phyloP scores from a whole-genome alignment of 345 rosid genomes.

The Eucalyptus tenuipes region DNA sequence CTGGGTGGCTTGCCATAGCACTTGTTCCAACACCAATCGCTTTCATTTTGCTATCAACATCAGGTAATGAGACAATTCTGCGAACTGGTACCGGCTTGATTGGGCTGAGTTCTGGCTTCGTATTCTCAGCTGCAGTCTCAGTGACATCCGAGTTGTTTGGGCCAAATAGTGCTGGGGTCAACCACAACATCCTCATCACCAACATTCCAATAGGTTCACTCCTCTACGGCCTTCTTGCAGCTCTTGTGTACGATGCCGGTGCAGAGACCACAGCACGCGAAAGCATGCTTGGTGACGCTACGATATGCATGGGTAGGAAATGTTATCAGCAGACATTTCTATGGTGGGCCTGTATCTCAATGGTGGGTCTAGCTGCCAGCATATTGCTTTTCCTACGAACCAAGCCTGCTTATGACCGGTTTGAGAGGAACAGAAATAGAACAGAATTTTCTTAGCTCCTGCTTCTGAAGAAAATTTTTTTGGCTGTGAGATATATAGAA shows the following conservation, averaged over 20 bases:
- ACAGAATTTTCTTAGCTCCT: conserved; percentile 7
- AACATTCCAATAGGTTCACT: conserved; percentile 87
- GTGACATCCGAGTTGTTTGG: conserved; percentile 85
- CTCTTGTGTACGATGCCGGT: conserved; percentile 49
- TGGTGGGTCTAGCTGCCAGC: conserved; percentile 31
- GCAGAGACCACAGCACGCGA: conserved; percentile 9
- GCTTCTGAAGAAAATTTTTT: background rate
- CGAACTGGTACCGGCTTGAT: conserved; percentile 35
- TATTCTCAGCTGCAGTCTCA: conserved; percentile 70
- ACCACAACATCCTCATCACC: conserved; percentile 86
- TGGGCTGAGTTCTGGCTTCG: conserved; percentile 71
- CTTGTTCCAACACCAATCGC: conserved; percentile 61
- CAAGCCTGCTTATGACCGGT: conserved; percentile 28
- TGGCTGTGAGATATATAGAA: background rate
- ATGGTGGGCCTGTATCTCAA: conserved; percentile 40
- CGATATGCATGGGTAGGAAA: conserved; percentile 49
- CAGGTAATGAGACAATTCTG: conserved; percentile 29
- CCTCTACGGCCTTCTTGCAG: conserved; percentile 67
- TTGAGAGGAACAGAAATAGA: conserved; percentile 13
- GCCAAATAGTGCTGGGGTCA: conserved; percentile 59
- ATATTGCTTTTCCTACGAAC: conserved; percentile 38
- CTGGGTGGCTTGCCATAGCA: conserved; percentile 69
- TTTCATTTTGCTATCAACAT: conserved; percentile 40
- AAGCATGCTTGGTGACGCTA: conserved; percentile 6
- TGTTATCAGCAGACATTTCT: conserved; percentile 40